Conservation (phyloP, 1,284 basidiomycete species). For the Ustilago hordei region DNA sequence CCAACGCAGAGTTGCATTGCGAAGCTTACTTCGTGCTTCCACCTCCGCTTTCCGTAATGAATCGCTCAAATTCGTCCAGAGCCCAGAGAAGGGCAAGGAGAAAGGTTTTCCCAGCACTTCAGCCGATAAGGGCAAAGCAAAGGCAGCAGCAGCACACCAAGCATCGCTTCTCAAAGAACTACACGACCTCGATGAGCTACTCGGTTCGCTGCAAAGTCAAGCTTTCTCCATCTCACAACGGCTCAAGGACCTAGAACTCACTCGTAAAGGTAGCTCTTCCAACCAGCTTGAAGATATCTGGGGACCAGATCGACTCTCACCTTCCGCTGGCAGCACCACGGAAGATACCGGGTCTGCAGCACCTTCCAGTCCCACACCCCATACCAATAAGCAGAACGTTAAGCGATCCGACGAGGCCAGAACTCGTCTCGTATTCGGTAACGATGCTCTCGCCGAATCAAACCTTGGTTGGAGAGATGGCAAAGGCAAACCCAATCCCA, state of each 20-base stretch:
- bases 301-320: constrained; percentile 47
- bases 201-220: constrained; percentile 35
- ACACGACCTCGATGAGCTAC: constrained; percentile 28
- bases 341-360: constrained; percentile 22
- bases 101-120: not conserved
- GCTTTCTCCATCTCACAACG: constrained; percentile 43
- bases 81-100: constrained; percentile 33
- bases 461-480: constrained; percentile 34
- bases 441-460: constrained; percentile 26
- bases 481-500: constrained; percentile 19
- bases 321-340: not conserved
- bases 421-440: constrained; percentile 28
- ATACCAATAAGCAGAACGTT: constrained; percentile 6
- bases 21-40: constrained; percentile 6
- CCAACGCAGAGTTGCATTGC: constrained; percentile 21
- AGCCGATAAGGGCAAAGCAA: not conserved
- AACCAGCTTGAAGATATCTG: constrained; percentile 19
- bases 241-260: constrained; percentile 21
- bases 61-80: constrained; percentile 18
- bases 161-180: constrained; percentile 31
- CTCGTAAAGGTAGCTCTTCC: not conserved
- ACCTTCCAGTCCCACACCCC: not conserved
- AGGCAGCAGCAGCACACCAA: constrained; percentile 14
- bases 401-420: constrained; percentile 26
- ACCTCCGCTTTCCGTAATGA: not conserved